Evolutionary conservation across 805 yeast species (phyloP).

Genomic region (Candida morakotiae): DNA sequence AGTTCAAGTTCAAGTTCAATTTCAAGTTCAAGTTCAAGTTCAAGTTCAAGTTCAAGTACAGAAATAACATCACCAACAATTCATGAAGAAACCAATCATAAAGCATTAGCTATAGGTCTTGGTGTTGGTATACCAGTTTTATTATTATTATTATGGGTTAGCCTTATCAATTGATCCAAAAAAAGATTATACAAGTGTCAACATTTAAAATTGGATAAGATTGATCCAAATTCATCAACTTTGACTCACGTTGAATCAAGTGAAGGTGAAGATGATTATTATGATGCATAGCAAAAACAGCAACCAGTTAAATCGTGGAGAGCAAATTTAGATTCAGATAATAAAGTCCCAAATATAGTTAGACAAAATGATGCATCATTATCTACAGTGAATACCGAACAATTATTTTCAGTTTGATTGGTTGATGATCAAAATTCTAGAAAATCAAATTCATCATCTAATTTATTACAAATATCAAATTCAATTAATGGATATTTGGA

Average conservation of each 20-base stretch:
- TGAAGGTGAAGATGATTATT: conserved; percentile 22
- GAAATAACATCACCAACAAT: conserved; percentile 22
- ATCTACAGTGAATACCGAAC: conserved; percentile 84
- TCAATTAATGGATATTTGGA: conserved; percentile 21
- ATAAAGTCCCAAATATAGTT: conserved; percentile 41
- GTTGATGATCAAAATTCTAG: conserved; percentile 50
- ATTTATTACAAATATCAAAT: conserved; percentile 19
- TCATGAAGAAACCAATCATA: conserved; percentile 27
- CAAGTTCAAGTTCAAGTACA: conserved; percentile 23
- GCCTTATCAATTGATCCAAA: conserved; percentile 4
- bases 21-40: too few relatives aligned
- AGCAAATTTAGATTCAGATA: conserved; percentile 32
- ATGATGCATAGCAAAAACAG: conserved; percentile 22
- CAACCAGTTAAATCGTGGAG: conserved; percentile 42
- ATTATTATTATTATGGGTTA: conserved; percentile 35
- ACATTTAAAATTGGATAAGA: conserved; percentile 11
- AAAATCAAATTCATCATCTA: conserved; percentile 25
- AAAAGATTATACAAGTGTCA: conserved; percentile 3
- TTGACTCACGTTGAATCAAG: conserved; percentile 46
- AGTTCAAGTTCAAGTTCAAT: too few relatives aligned
- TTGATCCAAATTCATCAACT: conserved; percentile 27
- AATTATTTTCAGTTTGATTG: conserved; percentile 71
- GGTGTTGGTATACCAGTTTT: conserved; percentile 81
- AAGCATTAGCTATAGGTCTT: conserved; percentile 77
- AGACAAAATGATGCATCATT: conserved; percentile 68